Percentiles rank a stretch among this genome's conserved stretches.
Conservation (phyloP, 1,139 yeast genomes). For the Cylindricascospora bacillispora region DNA sequence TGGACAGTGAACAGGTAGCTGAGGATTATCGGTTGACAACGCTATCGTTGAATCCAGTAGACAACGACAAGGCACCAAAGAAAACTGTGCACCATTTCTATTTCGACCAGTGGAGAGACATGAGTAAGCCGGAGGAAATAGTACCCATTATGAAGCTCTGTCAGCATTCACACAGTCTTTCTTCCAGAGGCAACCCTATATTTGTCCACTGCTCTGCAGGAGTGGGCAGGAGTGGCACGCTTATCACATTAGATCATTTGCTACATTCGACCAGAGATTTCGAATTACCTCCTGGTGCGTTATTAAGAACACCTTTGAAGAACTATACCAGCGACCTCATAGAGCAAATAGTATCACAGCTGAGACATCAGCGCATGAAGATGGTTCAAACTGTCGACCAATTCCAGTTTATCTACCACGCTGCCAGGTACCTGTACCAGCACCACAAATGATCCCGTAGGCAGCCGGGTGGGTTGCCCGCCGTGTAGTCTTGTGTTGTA, state of each 20-base stretch:
- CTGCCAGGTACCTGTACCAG: conserved; percentile 14
- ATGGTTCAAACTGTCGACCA: conserved; percentile 27
- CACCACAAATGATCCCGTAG: background rate
- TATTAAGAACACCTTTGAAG: conserved; percentile 4
- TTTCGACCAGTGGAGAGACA: conserved; percentile 36
- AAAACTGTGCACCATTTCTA: conserved; percentile 31
- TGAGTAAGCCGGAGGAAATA: conserved; percentile 30
- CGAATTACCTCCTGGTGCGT: conserved; percentile 1
- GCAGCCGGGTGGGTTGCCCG: background rate
- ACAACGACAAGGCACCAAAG: conserved; percentile 12
- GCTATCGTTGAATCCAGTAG: conserved; percentile 11
- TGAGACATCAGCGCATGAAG: conserved; percentile 24
- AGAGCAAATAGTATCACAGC: conserved; percentile 23
- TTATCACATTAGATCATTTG: conserved; percentile 50
- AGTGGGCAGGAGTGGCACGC: conserved; percentile 68
- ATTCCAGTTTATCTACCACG: conserved; percentile 23
- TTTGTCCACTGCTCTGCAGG: conserved; percentile 70
- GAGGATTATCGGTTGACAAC: conserved; percentile 18
- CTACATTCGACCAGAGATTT: conserved; percentile 26
- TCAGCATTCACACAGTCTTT: conserved; percentile 20
- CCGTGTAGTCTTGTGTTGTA: background rate
- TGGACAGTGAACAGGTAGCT: conserved; percentile 9
- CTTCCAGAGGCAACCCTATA: conserved; percentile 26
- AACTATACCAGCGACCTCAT: conserved; percentile 21
- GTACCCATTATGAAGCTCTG: conserved; percentile 22